Conservation (phyloP, 345 rosid genomes). For the Cochlearia excelsa region DNA sequence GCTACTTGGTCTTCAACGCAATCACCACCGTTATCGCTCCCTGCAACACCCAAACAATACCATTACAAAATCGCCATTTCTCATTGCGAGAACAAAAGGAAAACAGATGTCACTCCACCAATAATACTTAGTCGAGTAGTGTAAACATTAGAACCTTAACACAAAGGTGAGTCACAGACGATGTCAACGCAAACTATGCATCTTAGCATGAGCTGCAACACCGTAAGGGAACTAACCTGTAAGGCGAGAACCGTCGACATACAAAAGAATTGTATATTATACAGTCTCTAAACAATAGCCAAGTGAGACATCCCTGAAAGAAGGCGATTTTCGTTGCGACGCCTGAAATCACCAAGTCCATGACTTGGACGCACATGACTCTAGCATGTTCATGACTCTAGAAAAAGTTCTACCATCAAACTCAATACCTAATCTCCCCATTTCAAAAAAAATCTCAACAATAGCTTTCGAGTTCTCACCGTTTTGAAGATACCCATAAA, state of each 20-base stretch:
- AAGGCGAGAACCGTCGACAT: slow-evolving; percentile 81
- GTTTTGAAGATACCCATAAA: slow-evolving; percentile 64
- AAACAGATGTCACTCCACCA: slow-evolving; percentile 94
- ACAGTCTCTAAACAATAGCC: slow-evolving; percentile 88
- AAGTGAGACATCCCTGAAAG: slow-evolving; percentile 92
- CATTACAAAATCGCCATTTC: slow-evolving; percentile 8
- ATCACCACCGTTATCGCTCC: slow-evolving; percentile 98
- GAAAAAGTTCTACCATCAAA: slow-evolving; percentile 64
- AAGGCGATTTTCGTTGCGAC: slow-evolving; percentile 90
- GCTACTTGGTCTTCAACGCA: slow-evolving; percentile 56
- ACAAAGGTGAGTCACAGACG: slow-evolving; percentile 68
- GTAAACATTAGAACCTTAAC: slow-evolving; percentile 74
- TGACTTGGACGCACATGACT: slow-evolving; percentile 74
- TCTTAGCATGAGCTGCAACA: slow-evolving; percentile 58
- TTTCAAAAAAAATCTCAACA: slow-evolving; percentile 51
- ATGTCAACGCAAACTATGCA: slow-evolving; percentile 58
- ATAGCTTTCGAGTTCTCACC: slow-evolving; percentile 49
- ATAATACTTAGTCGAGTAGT: slow-evolving; percentile 91
- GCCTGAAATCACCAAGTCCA: slow-evolving; percentile 78
- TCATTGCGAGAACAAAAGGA: slow-evolving; percentile 90
- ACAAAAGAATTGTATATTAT: slow-evolving; percentile 76
- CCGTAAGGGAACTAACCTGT: slow-evolving; percentile 82
- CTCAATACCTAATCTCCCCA: slow-evolving; percentile 46
- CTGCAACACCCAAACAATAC: slow-evolving; percentile 38
- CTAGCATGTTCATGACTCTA: slow-evolving; percentile 80